Base-by-base conservation (phyloP, 495 filamentous ascomycete genomes). In the Penicillium canariense region DNA sequence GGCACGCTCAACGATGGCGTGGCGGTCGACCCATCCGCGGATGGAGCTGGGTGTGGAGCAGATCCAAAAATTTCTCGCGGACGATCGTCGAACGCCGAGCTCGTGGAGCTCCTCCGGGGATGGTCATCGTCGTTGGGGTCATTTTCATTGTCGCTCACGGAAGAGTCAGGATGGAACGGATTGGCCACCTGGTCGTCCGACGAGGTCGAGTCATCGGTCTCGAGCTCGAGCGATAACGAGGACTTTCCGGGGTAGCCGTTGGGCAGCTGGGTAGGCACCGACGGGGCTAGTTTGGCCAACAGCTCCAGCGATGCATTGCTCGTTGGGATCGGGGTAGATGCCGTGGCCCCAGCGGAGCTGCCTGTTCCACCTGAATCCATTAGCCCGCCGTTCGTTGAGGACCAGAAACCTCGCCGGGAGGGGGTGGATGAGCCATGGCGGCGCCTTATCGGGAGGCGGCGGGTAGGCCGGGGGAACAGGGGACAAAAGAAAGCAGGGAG, bases 41-140 rank as follows among this genome's bases (percentile, higher is more conserved):
- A 68, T 66, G 68, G 62, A 60, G 58, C 62, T 59, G 36, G 50
- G 35, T 59, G 65, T 68, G 67, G 60, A 69, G 59, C 60, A 56
- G 54, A 55, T 45, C 56, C 61, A 57, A 61, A 46, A 27, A 52
- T 45, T 50, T 50, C 42, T 55, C 54, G 59, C 45, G 39, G 56
- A 38, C 54, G 65, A 67, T 63, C 62, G 47, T 56, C 48, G 12
- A 43, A 51, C 40, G 35, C 52, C 40, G 15, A 52, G 45, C 50
- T 51, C 43, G 48, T 52, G 20, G 34, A 27, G 31, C 23, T 54
- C 28, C 32, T 34, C 10, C 55, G 36, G 25, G 35, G 20, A 39
- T 47, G 32, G 10, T 40, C 18, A 18, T 49, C 40, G 27, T 53
- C 43, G 18, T 55, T 49, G 40, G 20, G 38, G 2, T 42, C 38